Evolutionary conservation across 179 eudicot genomes (phyloP), one percentile per base, ranked within the genome.

Genomic region (Nepenthes alata): DNA sequence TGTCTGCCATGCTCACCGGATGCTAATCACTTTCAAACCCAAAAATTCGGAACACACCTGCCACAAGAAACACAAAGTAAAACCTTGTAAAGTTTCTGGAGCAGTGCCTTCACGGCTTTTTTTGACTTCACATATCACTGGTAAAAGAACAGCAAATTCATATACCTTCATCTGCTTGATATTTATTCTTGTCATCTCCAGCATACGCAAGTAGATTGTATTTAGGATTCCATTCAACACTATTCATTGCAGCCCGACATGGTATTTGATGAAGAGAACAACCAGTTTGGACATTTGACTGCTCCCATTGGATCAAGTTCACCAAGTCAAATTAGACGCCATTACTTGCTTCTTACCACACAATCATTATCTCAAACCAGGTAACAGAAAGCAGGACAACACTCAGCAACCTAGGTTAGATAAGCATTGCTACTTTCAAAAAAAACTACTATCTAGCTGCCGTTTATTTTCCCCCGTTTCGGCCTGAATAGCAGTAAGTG

Each of bases 221-320:
- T 56, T 85, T 89, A 6, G 98, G 98, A 72, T 93, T 93, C 98
- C 98, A 91, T 66, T 91, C 95, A 39, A 91, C 98, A 49, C 98
- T 91, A 60, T 91, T 91, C 98, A 89, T 91, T 36, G 98, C 98
- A 51, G 98, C 98, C 10, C 95, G 84, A 67, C 95, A 89, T 53
- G 98, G 91, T 60, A 91, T 91, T 67, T 91, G 98, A 71, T 91
- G 96, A 59, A 85, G 84, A 25, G 98, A 81, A 37, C 95, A 75
- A 58, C 98, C 98, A 62, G 84, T 86, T 80, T 85, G 77, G 59
- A 91, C 85, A 76, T 77, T 83, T 10, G 98, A 70, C 98, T 91
- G 83, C 41, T 38, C 47, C 55, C 55, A 52, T 6, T 7, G 8
- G 45, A 41, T 7, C 45, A 41, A 41, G 8, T 25, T 4, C 45